Evolutionary conservation across 1,284 basidiomycete genomes (phyloP), one percentile per base, ranked within the genome.

Genomic region (Cronartium quercuum): DNA sequence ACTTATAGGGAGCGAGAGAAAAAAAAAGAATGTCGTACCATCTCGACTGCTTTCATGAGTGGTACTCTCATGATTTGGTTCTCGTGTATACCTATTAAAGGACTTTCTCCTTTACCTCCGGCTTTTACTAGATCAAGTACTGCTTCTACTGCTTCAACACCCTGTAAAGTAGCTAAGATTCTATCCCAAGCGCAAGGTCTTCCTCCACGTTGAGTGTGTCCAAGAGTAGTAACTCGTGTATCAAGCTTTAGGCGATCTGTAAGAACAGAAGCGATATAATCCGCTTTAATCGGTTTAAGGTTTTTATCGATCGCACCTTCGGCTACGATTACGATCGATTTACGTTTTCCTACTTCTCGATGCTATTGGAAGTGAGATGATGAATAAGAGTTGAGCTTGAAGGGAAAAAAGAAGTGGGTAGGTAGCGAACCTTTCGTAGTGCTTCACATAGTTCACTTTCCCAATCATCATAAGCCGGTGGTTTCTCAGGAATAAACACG

Each of bases 281-380:
- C 91, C 5, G 93, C 88, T 69, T 86, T 89, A 83, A 99, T 98
- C 24, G 92, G 92, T 63, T 96, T 89, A 66, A 98, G 86, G 78
- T 92, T 85, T 69, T 85, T 84, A 82, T 98, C 95, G 74, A 91
- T 88, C 12, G 95, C 95, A 35, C 95, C 96, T 78, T 98, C 95
- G 2, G 96, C 95, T 47, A 98, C 89, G 78, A 99, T 96, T 76
- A 99, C 93, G 78, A 99, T 96, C 0, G 93, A 96, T 85, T 96
- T 98, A 80, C 95, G 89, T 84, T 99, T 98, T 55, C 96, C 95
- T 41, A 91, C 84, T 77, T 88, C 85, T 77, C 95, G 90, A 82
- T 98, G 94, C 91, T 95, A 78, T 40, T 9, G 24, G 34, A 3
- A 5, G 67, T 57, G 55, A 21, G 55, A 44, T 5, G 68, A 62